Evolutionary conservation across 164 flowering plant genomes (phyloP).

Genomic region (Platanus orientalis): DNA sequence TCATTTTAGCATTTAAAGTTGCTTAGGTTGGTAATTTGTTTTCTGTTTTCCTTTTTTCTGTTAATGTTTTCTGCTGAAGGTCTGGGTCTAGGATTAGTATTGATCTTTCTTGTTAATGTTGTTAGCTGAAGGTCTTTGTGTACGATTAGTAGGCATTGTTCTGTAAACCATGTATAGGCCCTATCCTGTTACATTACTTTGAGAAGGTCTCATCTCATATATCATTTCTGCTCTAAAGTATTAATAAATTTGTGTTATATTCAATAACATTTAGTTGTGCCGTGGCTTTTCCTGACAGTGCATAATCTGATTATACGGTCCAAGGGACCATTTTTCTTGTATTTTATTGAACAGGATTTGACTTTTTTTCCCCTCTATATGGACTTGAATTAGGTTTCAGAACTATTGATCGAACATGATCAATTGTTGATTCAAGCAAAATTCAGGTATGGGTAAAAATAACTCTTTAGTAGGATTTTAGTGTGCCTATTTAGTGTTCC

Average conservation of each 20-base stretch:
- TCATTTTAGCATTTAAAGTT: constrained; percentile 3
- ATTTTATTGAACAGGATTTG: too few relatives aligned
- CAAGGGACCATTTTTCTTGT: too few relatives aligned
- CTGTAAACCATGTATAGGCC: not conserved
- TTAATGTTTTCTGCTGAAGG: constrained; percentile 19
- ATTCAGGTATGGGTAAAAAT: too few relatives aligned
- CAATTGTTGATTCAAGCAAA: too few relatives aligned
- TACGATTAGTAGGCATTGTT: constrained; percentile 13
- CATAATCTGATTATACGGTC: too few relatives aligned
- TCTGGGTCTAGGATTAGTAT: constrained; percentile 22
- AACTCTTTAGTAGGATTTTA: too few relatives aligned
- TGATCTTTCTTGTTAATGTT: constrained; percentile 7
- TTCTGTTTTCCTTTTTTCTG: not conserved
- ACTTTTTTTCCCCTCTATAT: too few relatives aligned
- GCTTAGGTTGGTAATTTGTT: not conserved
- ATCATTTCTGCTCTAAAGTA: constrained; percentile 4
- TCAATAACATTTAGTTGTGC: constrained; percentile 12
- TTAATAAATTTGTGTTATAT: too few relatives aligned
- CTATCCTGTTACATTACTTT: constrained; percentile 1
- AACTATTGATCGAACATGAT: too few relatives aligned
- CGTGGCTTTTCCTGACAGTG: not conserved
- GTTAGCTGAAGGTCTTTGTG: constrained; percentile 20
- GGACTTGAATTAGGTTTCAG: too few relatives aligned
- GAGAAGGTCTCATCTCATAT: constrained; percentile 2
- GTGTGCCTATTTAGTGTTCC: not conserved